These are phyloP conservation scores for Acer saccharum DNA, from an alignment of 345 rosid species.

Conservation along the genomic window DNA sequence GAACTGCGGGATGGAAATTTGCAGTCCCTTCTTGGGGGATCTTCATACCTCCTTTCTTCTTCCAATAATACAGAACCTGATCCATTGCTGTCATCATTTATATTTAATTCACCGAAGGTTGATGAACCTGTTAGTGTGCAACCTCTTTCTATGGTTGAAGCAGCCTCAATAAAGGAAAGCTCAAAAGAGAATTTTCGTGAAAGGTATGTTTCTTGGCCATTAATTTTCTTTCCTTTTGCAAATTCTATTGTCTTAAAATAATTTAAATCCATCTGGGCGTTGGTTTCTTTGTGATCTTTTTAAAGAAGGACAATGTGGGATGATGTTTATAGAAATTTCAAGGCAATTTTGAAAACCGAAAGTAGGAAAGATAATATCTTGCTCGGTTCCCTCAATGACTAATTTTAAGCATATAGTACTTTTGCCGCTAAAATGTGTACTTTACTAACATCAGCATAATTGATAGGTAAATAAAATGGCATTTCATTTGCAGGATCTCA, in stretches of 20 bases:
- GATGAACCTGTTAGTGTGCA: slow-evolving; percentile 34
- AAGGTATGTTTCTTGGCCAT: slow-evolving; percentile 36
- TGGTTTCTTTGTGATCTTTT: background rate
- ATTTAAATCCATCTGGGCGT: background rate
- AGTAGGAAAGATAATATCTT: too few species aligned
- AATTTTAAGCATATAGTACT: too few species aligned
- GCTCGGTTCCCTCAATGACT: too few species aligned
- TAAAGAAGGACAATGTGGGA: background rate
- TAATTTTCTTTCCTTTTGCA: background rate
- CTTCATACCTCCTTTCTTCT: slow-evolving; percentile 51
- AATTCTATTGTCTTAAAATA: background rate
- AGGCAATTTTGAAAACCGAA: background rate
- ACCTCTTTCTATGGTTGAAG: slow-evolving; percentile 33
- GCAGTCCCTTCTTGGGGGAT: slow-evolving; percentile 68
- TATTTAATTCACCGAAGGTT: slow-evolving; percentile 41
- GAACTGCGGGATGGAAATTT: slow-evolving; percentile 70
- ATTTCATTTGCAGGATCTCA: background rate
- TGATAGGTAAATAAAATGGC: background rate
- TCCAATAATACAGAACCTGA: slow-evolving; percentile 64
- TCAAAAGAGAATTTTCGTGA: slow-evolving; percentile 33
- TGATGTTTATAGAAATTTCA: background rate
- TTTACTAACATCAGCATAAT: too few species aligned
- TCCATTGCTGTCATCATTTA: slow-evolving; percentile 70
- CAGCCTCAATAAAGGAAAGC: slow-evolving; percentile 34
- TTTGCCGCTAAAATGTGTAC: background rate